Conservation (phyloP, 1,284 basidiomycete genomes). For the Pseudozyma sp. region DNA sequence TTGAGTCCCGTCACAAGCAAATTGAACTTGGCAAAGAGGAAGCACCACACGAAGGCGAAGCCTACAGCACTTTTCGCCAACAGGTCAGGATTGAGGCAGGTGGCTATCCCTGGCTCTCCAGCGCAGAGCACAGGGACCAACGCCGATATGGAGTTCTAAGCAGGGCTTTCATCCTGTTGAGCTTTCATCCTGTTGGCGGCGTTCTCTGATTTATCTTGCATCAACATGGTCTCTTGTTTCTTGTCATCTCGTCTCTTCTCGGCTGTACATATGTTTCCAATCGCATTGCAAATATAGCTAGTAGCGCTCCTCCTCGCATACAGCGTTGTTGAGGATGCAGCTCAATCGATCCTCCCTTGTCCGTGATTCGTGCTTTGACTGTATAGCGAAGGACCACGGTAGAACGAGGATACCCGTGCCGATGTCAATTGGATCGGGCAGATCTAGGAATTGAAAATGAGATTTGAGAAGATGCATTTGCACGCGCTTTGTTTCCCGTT, state of each 20-base stretch:
- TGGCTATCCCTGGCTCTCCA: slow-evolving; percentile 41
- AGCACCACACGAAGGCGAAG: slow-evolving; percentile 66
- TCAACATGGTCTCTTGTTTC: neutral
- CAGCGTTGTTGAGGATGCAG: slow-evolving; percentile 9
- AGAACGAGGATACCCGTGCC: no score
- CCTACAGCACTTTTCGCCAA: slow-evolving; percentile 66
- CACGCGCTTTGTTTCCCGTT: neutral
- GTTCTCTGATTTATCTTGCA: neutral
- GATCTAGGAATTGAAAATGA: neutral
- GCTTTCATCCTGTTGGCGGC: neutral
- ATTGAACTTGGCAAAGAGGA: slow-evolving; percentile 66
- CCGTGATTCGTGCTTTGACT: neutral
- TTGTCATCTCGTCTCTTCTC: neutral
- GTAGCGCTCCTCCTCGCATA: slow-evolving; percentile 9
- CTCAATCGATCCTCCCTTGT: neutral
- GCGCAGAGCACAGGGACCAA: slow-evolving; percentile 44
- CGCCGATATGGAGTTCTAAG: slow-evolving; percentile 43
- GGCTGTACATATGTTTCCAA: slow-evolving; percentile 11
- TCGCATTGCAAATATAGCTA: neutral
- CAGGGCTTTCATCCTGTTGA: neutral
- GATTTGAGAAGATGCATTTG: neutral
- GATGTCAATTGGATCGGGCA: no score
- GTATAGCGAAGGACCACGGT: no score
- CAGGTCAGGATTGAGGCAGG: slow-evolving; percentile 44
- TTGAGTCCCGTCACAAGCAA: slow-evolving; percentile 67